phyloP scores from a whole-genome alignment of 2,329 filamentous ascomycete genomes.

The Tolypocladium album region DNA sequence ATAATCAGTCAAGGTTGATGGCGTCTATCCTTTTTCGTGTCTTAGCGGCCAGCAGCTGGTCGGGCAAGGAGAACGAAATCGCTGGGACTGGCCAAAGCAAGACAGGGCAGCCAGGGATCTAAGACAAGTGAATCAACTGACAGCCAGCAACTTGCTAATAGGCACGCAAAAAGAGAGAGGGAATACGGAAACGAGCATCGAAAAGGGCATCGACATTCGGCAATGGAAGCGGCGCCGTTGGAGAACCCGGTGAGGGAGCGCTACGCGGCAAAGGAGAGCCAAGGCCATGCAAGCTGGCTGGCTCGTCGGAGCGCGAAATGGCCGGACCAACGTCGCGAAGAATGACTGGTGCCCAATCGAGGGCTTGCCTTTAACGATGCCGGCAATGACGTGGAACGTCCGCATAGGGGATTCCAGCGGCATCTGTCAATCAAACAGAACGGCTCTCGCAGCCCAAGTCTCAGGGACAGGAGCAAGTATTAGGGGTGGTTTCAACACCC shows the following conservation, averaged over 20 bases:
- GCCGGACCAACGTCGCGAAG: not conserved
- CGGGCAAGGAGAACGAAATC: constrained; percentile 2
- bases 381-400: not conserved
- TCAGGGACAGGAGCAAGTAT: not conserved
- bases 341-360: not conserved
- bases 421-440: not conserved
- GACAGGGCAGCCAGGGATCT: constrained; percentile 3
- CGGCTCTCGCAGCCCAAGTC: not conserved
- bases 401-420: not conserved
- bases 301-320: not conserved
- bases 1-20: not conserved
- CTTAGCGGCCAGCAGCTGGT: constrained; percentile 2
- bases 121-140: constrained; percentile 4
- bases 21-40: constrained; percentile 1
- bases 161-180: not conserved
- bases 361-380: not conserved
- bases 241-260: not conserved
- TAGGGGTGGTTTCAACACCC: not conserved
- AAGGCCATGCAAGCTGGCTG: not conserved
- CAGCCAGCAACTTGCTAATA: constrained; percentile 1
- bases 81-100: not conserved
- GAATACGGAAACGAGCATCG: not conserved
- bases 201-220: not conserved
- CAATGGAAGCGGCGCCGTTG: not conserved
- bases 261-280: not conserved